Base-by-base conservation (phyloP, 495 filamentous ascomycete genomes). In the Sphaerosporella brunnea region DNA sequence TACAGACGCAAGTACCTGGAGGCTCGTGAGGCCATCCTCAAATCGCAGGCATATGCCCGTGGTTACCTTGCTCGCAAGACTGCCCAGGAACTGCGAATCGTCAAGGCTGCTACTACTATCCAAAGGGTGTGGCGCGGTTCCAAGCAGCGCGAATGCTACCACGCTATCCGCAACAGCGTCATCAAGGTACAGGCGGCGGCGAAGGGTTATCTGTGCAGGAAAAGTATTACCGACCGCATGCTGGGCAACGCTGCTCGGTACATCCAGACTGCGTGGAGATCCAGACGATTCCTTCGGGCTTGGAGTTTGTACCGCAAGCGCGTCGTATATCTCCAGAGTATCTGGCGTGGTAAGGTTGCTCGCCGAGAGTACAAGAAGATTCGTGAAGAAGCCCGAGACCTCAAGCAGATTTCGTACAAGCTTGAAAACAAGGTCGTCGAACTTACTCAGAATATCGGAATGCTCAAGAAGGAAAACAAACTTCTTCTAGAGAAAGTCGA, bases 351-450 rank as follows among this genome's bases (percentile, higher is more conserved):
- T 53, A 90, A 73, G 66, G 54, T 68, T 52, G 92, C 90, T 46
- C 73, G 92, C 50, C 72, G 69, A 45, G 74, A 71, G 42, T 97
- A 97, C 70, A 95, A 93, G 74, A 76, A 62, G 36, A 64, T 93
- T 45, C 82, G 92, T 42, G 88, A 93, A 63, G 92, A 97, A 63
- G 87, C 90, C 32, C 80, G 92, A 58, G 90, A 97, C 70, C 74
- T 97, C 55, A 94, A 94, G 68, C 85, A 95, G 63, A 97, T 97
- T 53, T 95, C 87, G 11, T 96, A 96, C 68, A 96, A 92, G 69
- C 66, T 97, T 58, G 92, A 96, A 69, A 95, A 96, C 70, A 96
- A 97, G 74, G 90, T 97, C 47, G 83, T 95, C 45, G 92, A 99
- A 66, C 70, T 99, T 54, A 99, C 92, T 8, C 92, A 99, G 64